A percentile compares a stretch with the other conserved stretches of the same genome.
Evolutionary conservation across 2,329 filamentous ascomycete species (phyloP).

Genomic region (Fusarium stilboides): DNA sequence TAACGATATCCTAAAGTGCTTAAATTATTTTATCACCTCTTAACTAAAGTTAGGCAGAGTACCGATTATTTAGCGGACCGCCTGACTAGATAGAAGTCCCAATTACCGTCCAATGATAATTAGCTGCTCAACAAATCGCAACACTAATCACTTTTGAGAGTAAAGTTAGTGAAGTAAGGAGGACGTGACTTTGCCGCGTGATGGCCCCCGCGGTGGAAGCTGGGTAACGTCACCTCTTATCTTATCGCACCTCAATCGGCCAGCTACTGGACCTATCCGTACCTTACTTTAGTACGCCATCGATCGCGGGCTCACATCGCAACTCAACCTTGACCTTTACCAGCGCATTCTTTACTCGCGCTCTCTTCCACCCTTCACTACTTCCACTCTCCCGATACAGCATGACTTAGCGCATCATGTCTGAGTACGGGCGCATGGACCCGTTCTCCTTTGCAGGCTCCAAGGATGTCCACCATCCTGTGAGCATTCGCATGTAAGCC

Average conservation of each 20-base stretch:
- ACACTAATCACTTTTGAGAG: too few species aligned
- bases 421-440: slow-evolving; percentile 77
- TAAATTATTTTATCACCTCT: too few species aligned
- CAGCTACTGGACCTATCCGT: neutral
- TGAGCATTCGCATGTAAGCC: slow-evolving; percentile 74
- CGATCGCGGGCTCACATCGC: slow-evolving; percentile 17
- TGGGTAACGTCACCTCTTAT: slow-evolving; percentile 27
- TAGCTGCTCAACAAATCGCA: neutral
- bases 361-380: neutral
- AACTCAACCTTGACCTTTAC: slow-evolving; percentile 5
- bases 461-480: slow-evolving; percentile 82
- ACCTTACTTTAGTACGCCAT: slow-evolving; percentile 2
- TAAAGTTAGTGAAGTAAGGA: too few species aligned
- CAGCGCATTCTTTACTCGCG: neutral
- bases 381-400: neutral
- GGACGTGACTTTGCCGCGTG: neutral
- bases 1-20: too few species aligned
- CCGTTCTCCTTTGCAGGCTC: slow-evolving; percentile 96
- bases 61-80: too few species aligned
- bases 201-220: slow-evolving; percentile 1
- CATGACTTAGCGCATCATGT: slow-evolving; percentile 55
- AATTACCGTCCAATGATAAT: too few species aligned
- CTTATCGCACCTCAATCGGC: slow-evolving; percentile 24
- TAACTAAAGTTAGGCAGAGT: too few species aligned
- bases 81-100: too few species aligned